phyloP scores from a whole-genome alignment of 83 land plant genomes.

The Picea mariana region DNA sequence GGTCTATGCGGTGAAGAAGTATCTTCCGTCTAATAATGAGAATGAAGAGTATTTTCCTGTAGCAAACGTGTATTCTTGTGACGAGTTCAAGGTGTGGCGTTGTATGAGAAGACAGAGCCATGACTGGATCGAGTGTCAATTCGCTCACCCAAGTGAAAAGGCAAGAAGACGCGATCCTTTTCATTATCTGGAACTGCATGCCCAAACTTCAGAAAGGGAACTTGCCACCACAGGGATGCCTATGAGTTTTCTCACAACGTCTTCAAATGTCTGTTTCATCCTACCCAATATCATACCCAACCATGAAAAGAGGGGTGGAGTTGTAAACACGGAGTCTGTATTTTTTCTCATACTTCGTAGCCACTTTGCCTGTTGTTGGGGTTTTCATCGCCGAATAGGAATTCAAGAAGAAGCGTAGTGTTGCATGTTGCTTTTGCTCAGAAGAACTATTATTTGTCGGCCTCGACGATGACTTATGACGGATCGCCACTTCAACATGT shows the following conservation, averaged over 20 bases:
- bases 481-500: no score
- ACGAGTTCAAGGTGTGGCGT: conserved; percentile 58
- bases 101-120: conserved; percentile 53
- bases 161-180: conserved; percentile 62
- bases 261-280: conserved; percentile 73
- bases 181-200: conserved; percentile 45
- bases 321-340: conserved; percentile 54
- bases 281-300: conserved; percentile 51
- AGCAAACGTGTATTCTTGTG: conserved; percentile 25
- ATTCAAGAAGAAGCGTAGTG: no score
- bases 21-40: conserved; percentile 9
- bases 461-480: no score
- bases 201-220: conserved; percentile 48
- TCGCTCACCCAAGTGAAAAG: conserved; percentile 63
- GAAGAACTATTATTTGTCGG: no score
- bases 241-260: conserved; percentile 65
- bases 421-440: no score
- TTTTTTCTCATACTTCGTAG: conserved; percentile 56
- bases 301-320: conserved; percentile 56
- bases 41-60: background rate
- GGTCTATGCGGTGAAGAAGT: background rate
- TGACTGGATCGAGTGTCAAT: conserved; percentile 73
- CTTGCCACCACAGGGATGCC: conserved; percentile 47
- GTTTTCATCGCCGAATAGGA: no score
- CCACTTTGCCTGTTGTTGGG: conserved; percentile 25